Percentiles rank a stretch among this genome's conserved stretches.
phyloP scores from a whole-genome alignment of 2,329 filamentous ascomycete species.

The Paracoccidioides lutzii region DNA sequence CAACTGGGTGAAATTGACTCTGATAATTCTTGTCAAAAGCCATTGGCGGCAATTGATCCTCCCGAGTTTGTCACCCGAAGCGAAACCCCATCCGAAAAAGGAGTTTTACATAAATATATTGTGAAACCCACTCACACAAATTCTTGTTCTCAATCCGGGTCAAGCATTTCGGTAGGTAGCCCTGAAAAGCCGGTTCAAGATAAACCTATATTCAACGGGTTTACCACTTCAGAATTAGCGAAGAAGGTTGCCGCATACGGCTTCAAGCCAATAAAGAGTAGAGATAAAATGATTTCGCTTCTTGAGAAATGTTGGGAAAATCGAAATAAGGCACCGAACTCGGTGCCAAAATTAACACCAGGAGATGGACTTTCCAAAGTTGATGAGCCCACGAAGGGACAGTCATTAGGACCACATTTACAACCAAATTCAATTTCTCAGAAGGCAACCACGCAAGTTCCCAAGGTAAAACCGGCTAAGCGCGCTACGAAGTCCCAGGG shows the following conservation, averaged over 20 bases:
- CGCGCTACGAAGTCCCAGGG: not conserved
- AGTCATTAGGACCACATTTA: not conserved
- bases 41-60: not conserved
- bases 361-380: constrained; percentile 5
- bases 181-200: not conserved
- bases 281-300: constrained; percentile 56
- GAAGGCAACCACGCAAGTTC: not conserved
- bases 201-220: constrained; percentile 47
- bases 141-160: not conserved
- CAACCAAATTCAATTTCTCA: not conserved
- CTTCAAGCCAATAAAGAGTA: constrained; percentile 58
- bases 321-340: constrained; percentile 27
- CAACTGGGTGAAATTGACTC: not conserved
- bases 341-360: constrained; percentile 6
- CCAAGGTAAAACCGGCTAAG: not conserved
- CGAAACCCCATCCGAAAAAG: not conserved
- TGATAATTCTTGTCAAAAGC: not conserved
- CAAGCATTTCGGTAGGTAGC: not conserved
- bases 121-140: not conserved
- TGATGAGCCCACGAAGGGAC: not conserved
- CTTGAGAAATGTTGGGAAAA: constrained; percentile 60
- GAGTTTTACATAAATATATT: constrained; percentile 4
- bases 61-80: not conserved
- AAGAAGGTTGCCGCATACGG: constrained; percentile 52
- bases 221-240: constrained; percentile 50